A percentile compares a stretch with the other conserved stretches of the same genome.
Evolutionary conservation across 2,329 filamentous ascomycete species (phyloP).

Genomic region (Didymella segeticola): DNA sequence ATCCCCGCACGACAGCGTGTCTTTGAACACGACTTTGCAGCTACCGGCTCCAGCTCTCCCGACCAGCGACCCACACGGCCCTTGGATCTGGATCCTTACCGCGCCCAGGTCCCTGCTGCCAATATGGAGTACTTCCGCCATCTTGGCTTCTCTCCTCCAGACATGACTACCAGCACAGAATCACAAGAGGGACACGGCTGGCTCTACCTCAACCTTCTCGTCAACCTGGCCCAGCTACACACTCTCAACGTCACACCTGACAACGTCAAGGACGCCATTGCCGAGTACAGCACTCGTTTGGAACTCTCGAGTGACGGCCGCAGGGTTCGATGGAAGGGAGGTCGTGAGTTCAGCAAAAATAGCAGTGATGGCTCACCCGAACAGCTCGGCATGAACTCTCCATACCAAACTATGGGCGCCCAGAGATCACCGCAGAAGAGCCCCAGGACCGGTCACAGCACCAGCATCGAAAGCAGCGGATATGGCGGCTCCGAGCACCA

Average conservation of each 20-base stretch:
- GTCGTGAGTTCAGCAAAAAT: conserved; percentile 67
- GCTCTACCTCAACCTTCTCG: conserved; percentile 82
- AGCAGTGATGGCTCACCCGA: conserved; percentile 65
- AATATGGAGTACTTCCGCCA: conserved; percentile 83
- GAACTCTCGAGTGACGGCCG: conserved; percentile 79
- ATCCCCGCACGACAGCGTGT: conserved; percentile 30
- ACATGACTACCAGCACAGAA: conserved; percentile 58
- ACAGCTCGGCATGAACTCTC: conserved; percentile 54
- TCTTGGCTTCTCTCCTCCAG: conserved; percentile 70
- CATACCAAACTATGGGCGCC: conserved; percentile 53
- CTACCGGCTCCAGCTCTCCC: conserved; percentile 51
- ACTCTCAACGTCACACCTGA: conserved; percentile 82
- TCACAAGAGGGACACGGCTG: conserved; percentile 74
- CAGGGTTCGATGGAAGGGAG: conserved; percentile 81
- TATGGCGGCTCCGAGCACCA: conserved; percentile 25
- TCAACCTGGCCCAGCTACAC: conserved; percentile 83
- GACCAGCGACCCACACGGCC: conserved; percentile 81
- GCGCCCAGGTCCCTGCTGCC: conserved; percentile 75
- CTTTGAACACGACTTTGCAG: conserved; percentile 35
- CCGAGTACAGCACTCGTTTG: conserved; percentile 74
- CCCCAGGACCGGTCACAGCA: conserved; percentile 30
- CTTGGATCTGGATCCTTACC: conserved; percentile 77
- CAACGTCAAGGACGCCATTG: conserved; percentile 76
- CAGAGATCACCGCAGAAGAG: conserved; percentile 37
- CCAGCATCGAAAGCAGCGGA: conserved; percentile 29